Percentiles rank a stretch among this genome's conserved stretches.
These are phyloP conservation scores for Crassisporium funariophilum DNA, from an alignment of 768 basidiomycete genomes.

Conservation along the genomic window DNA sequence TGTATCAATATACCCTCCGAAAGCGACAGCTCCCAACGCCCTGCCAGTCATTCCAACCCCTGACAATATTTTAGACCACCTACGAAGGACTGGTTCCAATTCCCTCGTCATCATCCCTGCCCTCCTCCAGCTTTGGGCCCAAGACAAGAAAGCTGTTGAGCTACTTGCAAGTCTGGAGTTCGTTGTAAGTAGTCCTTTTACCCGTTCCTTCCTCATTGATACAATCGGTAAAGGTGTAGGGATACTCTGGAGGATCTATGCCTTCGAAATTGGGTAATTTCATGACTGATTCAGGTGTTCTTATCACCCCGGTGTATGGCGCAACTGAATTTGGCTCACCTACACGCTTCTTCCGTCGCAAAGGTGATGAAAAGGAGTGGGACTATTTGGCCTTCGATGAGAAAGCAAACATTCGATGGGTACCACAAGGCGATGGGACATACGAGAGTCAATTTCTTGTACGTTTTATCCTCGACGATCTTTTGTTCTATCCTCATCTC, in stretches of 20 bases:
- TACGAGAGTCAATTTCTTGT: slow-evolving; percentile 39
- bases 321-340: slow-evolving; percentile 37
- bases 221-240: slow-evolving; percentile 19
- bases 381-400: slow-evolving; percentile 34
- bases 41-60: slow-evolving; percentile 36
- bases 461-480: neutral
- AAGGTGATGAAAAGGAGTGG: slow-evolving; percentile 25
- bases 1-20: too few species aligned
- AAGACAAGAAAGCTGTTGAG: slow-evolving; percentile 26
- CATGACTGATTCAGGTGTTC: slow-evolving; percentile 36
- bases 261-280: slow-evolving; percentile 36
- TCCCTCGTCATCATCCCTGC: slow-evolving; percentile 38
- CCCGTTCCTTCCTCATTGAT: neutral
- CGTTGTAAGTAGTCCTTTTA: slow-evolving; percentile 21
- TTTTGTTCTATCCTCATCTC: neutral
- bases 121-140: slow-evolving; percentile 40
- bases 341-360: slow-evolving; percentile 14
- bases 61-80: slow-evolving; percentile 35
- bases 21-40: slow-evolving; percentile 36
- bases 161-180: slow-evolving; percentile 24
- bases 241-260: slow-evolving; percentile 38
- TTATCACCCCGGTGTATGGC: slow-evolving; percentile 36
- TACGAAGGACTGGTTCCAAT: slow-evolving; percentile 28
- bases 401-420: slow-evolving; percentile 33
- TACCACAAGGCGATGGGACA: slow-evolving; percentile 36